Base-by-base conservation (phyloP, 805 yeast genomes). In the Saccharomyces jurei region DNA sequence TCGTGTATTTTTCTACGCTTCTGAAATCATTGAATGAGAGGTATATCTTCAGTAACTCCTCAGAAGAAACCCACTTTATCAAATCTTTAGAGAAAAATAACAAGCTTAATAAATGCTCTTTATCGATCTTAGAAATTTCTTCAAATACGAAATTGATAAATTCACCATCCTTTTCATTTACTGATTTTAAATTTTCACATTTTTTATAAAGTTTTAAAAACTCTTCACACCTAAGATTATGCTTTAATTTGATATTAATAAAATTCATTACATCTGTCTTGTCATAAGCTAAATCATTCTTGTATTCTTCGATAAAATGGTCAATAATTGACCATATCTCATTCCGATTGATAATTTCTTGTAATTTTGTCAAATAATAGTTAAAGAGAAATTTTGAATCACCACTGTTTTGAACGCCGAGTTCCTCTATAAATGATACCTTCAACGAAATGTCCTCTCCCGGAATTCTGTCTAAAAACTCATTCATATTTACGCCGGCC, bases 11-110 rank as follows among this genome's bases (percentile, higher is more conserved):
- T 41, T 69, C 70, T 8, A 69, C 56, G 9, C 57, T 58, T 21
- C 54, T 48, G 50, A 65, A 69, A 54, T 67, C 71, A 56, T 64
- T 64, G 51, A 56, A 58, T 10, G 60, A 48, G 49, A 63, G 29
- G 14, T 53, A 58, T 14, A 59, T 52, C 1, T 62, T 56, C 11
- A 66, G 56, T 26, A 57, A 48, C 25, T 58, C 56, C 8, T 54
- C 54, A 17, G 44, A 11, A 17, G 58, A 27, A 14, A 49, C 1
- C n/a, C 44, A 21, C 8, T 49, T 52, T 31, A 56, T 41, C 13
- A 36, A 25, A 6, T 46, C 36, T 8, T 49, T 27, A 26, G 30
- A 27, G 22, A 26, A 36, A 10, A 62, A 50, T 44, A 58, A 46
- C 11, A 63, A 52, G 2, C 54, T 46, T 14, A 64, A 50, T 10